Conservation (phyloP, 257 asterid species). For the Nicotiana otophora region DNA sequence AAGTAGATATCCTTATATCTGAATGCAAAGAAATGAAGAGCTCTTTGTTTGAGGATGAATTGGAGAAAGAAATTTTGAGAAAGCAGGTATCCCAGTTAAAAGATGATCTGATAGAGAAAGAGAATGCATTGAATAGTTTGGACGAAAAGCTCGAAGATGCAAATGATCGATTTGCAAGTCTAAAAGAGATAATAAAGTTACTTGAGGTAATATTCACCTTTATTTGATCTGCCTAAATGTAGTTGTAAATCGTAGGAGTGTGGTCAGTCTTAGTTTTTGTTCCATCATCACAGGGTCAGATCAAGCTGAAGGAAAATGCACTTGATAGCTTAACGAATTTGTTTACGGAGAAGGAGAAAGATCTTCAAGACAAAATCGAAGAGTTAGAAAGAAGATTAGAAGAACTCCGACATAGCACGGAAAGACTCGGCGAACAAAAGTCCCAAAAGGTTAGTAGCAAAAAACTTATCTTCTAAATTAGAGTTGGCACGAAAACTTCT, state of each 20-base stretch:
- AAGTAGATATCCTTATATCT: slow-evolving; percentile 44
- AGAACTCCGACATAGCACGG: slow-evolving; percentile 34
- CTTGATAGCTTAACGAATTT: slow-evolving; percentile 51
- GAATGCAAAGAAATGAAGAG: slow-evolving; percentile 38
- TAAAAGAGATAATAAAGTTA: slow-evolving; percentile 65
- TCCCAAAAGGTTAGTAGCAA: slow-evolving; percentile 42
- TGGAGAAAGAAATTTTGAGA: slow-evolving; percentile 65
- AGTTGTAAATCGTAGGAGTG: neutral
- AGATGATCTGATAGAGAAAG: slow-evolving; percentile 51
- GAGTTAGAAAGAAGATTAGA: slow-evolving; percentile 60
- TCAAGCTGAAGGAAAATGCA: slow-evolving; percentile 60
- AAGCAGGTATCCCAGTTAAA: slow-evolving; percentile 41
- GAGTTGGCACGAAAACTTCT: neutral
- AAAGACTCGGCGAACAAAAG: slow-evolving; percentile 28
- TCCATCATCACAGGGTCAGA: slow-evolving; percentile 41
- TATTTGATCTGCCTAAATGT: neutral
- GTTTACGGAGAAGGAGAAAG: slow-evolving; percentile 66
- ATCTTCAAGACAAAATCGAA: slow-evolving; percentile 54
- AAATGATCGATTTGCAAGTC: slow-evolving; percentile 31
- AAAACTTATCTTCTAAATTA: neutral
- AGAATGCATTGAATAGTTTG: slow-evolving; percentile 43
- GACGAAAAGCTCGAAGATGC: slow-evolving; percentile 55
- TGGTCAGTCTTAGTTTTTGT: neutral
- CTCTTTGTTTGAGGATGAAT: slow-evolving; percentile 29
- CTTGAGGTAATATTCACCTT: slow-evolving; percentile 64